Conservation (phyloP, 2,329 filamentous ascomycete species). For the Clonostachys solani region DNA sequence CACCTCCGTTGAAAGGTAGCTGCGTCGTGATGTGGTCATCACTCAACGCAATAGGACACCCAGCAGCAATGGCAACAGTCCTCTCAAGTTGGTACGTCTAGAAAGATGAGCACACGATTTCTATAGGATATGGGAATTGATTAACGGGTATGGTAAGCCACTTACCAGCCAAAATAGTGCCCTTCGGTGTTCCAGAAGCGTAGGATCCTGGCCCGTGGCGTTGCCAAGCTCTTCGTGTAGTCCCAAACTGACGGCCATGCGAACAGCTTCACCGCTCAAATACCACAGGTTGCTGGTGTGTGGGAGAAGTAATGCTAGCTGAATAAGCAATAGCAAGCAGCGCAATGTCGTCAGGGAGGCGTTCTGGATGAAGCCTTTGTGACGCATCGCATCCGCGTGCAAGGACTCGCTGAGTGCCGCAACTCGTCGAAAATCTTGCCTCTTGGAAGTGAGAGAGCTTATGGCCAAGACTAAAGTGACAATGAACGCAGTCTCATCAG, state of each 20-base stretch:
- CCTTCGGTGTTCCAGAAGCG: conserved; percentile 3
- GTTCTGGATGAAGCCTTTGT: conserved; percentile 3
- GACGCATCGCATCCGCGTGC: conserved; percentile 8
- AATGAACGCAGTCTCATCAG: conserved; percentile 4
- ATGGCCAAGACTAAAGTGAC: conserved; percentile 8
- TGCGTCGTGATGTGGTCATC: conserved; percentile 5
- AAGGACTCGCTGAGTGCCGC: conserved; percentile 11
- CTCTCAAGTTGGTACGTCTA: conserved; percentile 8
- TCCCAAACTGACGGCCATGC: conserved; percentile 12
- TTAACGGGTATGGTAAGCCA: background rate
- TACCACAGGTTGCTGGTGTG: conserved; percentile 11
- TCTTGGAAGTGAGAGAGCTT: conserved; percentile 9
- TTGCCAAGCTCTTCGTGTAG: conserved; percentile 10
- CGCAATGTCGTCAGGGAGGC: conserved; percentile 5
- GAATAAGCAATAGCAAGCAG: conserved; percentile 10
- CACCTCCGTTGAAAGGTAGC: conserved; percentile 3
- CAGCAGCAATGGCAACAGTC: conserved; percentile 5
- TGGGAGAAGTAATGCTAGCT: conserved; percentile 9
- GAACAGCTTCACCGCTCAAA: conserved; percentile 11
- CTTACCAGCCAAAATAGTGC: conserved; percentile 8
- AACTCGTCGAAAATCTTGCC: conserved; percentile 11
- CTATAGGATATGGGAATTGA: background rate
- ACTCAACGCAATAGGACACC: conserved; percentile 4
- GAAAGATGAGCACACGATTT: background rate
- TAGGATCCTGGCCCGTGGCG: background rate